These are phyloP conservation scores for Chaetomium globosum DNA, from an alignment of 2,329 filamentous ascomycete species.

Conservation along the genomic window DNA sequence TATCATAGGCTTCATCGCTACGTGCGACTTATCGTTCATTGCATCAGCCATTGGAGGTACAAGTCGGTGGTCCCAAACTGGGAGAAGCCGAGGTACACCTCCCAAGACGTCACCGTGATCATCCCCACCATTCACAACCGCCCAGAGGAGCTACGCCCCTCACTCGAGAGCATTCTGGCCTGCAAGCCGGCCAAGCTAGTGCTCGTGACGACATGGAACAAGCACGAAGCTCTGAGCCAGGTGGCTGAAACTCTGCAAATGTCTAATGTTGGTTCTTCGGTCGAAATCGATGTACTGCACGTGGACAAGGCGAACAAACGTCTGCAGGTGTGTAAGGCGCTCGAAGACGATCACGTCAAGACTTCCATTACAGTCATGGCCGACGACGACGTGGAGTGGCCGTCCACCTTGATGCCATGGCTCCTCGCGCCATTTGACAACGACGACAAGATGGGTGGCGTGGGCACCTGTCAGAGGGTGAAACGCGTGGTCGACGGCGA, in stretches of 20 bases:
- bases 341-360: conserved; percentile 69
- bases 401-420: conserved; percentile 82
- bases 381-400: conserved; percentile 95
- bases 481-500: conserved; percentile 68
- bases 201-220: conserved; percentile 83
- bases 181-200: conserved; percentile 74
- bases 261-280: conserved; percentile 47
- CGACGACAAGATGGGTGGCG: conserved; percentile 78
- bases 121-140: conserved; percentile 89
- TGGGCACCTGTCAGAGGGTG: conserved; percentile 88
- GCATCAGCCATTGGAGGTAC: conserved; percentile 83
- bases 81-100: conserved; percentile 75
- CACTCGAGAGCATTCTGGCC: conserved; percentile 74
- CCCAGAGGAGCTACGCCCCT: conserved; percentile 80
- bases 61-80: conserved; percentile 76
- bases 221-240: conserved; percentile 67
- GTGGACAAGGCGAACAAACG: conserved; percentile 92
- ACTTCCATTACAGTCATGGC: conserved; percentile 89
- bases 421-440: conserved; percentile 85
- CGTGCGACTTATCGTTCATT: conserved; percentile 79
- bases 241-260: conserved; percentile 63
- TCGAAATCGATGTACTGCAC: conserved; percentile 69
- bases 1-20: conserved; percentile 78
- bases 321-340: conserved; percentile 86
- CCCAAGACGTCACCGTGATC: conserved; percentile 87